phyloP scores from a whole-genome alignment of 2,329 filamentous ascomycete species.

The Ophiocordyceps camponoti-floridani region DNA sequence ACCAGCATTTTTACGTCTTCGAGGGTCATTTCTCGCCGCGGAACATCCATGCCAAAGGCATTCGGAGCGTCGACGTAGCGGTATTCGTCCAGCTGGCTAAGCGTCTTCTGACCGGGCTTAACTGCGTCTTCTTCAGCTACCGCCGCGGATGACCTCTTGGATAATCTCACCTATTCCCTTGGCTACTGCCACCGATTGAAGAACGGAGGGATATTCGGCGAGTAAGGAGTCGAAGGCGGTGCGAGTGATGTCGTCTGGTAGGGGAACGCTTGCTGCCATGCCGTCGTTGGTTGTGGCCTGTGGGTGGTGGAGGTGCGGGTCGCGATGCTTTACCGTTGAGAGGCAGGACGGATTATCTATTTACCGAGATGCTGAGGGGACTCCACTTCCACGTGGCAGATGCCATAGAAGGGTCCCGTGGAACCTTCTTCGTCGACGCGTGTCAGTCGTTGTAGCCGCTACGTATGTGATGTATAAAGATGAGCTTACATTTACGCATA shows the following conservation, averaged over 20 bases:
- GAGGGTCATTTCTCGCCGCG: conserved; percentile 24
- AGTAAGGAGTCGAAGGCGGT: conserved; percentile 18
- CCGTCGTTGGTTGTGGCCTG: neutral
- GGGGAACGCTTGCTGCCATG: neutral
- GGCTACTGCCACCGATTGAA: conserved; percentile 23
- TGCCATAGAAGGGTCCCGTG: too few species aligned
- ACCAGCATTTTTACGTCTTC: conserved; percentile 42
- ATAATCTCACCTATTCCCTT: too few species aligned
- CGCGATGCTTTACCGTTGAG: too few species aligned
- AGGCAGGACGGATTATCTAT: too few species aligned
- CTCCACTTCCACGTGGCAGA: too few species aligned
- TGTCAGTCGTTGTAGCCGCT: too few species aligned
- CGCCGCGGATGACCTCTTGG: too few species aligned
- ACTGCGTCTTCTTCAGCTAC: neutral
- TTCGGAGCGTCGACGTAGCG: conserved; percentile 36
- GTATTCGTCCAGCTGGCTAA: conserved; percentile 40
- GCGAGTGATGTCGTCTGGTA: conserved; percentile 9
- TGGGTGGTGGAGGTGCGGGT: neutral
- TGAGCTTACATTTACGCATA: too few species aligned
- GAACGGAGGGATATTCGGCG: conserved; percentile 18
- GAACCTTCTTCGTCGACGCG: too few species aligned
- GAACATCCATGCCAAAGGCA: conserved; percentile 15
- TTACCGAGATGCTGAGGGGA: too few species aligned
- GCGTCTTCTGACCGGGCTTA: conserved; percentile 27
- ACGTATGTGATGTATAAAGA: too few species aligned